Conservation (phyloP, 441 rosid genomes). For the Flueggea neowawraea region DNA sequence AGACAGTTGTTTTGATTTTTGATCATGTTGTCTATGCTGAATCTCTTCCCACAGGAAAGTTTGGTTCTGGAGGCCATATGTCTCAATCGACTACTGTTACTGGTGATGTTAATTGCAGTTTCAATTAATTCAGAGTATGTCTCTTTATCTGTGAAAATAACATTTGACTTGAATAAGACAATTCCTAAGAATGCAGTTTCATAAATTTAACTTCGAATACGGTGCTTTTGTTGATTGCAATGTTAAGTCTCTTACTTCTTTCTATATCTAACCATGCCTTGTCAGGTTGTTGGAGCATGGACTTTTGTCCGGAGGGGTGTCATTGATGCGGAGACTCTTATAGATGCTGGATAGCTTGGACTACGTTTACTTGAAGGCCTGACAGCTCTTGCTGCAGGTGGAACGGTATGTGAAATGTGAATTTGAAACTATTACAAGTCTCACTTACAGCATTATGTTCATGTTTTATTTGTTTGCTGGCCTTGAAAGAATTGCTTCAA, state of each 20-base stretch:
- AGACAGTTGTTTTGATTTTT: too few relatives aligned
- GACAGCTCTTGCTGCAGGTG: constrained; percentile 99
- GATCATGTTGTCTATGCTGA: too few relatives aligned
- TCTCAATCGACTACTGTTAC: constrained; percentile 83
- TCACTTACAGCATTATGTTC: constrained; percentile 13
- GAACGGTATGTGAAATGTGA: constrained; percentile 99
- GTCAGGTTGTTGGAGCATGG: constrained; percentile 70
- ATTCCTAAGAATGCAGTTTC: too few relatives aligned
- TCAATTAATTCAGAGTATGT: constrained; percentile 79
- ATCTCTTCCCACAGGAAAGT: too few relatives aligned
- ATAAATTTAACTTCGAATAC: too few relatives aligned
- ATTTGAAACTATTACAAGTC: constrained; percentile 35
- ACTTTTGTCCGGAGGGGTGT: constrained; percentile 39
- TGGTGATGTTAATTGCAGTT: constrained; percentile 76
- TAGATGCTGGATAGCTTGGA: constrained; percentile 79
- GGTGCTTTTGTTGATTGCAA: background rate
- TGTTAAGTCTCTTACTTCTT: background rate
- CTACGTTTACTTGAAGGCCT: constrained; percentile 97
- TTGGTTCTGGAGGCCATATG: too few relatives aligned
- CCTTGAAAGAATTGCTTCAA: background rate
- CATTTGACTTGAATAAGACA: constrained; percentile 11
- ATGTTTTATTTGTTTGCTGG: constrained; percentile 6
- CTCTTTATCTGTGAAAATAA: constrained; percentile 10
- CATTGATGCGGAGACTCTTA: constrained; percentile 47
- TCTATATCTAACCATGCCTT: constrained; percentile 21